Conservation (phyloP, 441 rosid species). For the Isatis lusitanica region DNA sequence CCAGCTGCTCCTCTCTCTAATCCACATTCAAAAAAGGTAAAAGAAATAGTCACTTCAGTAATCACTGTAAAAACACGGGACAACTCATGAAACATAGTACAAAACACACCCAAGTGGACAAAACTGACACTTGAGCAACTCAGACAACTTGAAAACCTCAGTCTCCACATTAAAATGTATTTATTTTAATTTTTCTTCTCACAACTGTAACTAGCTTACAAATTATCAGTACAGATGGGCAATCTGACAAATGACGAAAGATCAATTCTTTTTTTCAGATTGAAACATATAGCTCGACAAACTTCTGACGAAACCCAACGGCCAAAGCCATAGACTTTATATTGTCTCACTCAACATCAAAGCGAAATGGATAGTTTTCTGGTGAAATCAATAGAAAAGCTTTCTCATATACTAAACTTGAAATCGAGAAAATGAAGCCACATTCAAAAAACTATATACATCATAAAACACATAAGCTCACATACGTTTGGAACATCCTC, state of each 20-base stretch:
- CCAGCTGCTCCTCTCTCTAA: slow-evolving; percentile 54
- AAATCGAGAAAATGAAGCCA: background rate
- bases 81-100: background rate
- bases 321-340: background rate
- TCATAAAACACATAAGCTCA: background rate
- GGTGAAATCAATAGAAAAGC: background rate
- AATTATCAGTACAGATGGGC: background rate
- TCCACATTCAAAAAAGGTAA: slow-evolving; percentile 10
- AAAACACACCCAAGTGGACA: background rate
- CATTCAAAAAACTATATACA: background rate
- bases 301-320: background rate
- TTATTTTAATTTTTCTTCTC: background rate
- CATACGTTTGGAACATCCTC: slow-evolving; percentile 63
- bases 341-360: background rate
- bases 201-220: background rate
- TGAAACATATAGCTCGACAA: background rate
- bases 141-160: background rate
- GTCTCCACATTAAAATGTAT: background rate
- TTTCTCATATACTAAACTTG: background rate
- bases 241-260: background rate
- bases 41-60: background rate
- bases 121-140: background rate
- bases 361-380: background rate
- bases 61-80: background rate
- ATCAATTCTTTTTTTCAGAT: background rate